Percentiles rank a stretch among this genome's conserved stretches.
These are phyloP conservation scores for Apophysomyces variabilis DNA, from an alignment of 371 early-diverging fungal species.

Conservation along the genomic window DNA sequence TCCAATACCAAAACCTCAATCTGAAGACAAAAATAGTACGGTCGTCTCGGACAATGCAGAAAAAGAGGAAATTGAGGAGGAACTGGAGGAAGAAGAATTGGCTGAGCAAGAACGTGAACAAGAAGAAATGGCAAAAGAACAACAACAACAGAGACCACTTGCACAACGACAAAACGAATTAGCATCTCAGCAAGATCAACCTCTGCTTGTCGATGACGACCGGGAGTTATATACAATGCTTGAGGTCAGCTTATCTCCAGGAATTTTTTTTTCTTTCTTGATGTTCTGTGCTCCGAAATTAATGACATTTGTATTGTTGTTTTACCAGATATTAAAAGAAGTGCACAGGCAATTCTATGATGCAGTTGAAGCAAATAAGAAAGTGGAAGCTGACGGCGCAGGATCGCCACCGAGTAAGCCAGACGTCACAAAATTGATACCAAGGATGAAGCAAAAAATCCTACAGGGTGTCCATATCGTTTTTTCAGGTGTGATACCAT, in stretches of 20 bases:
- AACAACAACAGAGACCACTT: constrained; percentile 27
- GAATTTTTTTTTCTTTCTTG: background rate
- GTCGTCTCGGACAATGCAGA: constrained; percentile 13
- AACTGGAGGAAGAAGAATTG: constrained; percentile 16
- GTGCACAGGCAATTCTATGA: constrained; percentile 63
- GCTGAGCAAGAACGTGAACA: constrained; percentile 30
- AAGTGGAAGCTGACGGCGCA: constrained; percentile 17
- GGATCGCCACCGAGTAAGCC: constrained; percentile 27
- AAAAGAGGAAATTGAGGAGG: constrained; percentile 13
- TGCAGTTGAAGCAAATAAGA: constrained; percentile 25
- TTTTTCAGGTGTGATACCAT: constrained; percentile 65
- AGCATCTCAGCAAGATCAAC: constrained; percentile 25
- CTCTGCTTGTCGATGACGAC: constrained; percentile 57
- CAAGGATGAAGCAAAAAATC: constrained; percentile 52
- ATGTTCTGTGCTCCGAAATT: background rate
- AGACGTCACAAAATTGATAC: constrained; percentile 57
- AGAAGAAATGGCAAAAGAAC: constrained; percentile 28
- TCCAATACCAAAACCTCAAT: constrained; percentile 5
- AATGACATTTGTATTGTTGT: background rate
- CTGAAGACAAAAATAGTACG: constrained; percentile 9
- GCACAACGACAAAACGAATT: constrained; percentile 33
- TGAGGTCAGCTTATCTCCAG: constrained; percentile 31
- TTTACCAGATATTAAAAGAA: constrained; percentile 49
- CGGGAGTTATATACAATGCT: constrained; percentile 56
- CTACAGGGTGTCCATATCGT: constrained; percentile 51